Base-by-base conservation (phyloP, 2,329 filamentous ascomycete species). In the Elsinoe arachidis region DNA sequence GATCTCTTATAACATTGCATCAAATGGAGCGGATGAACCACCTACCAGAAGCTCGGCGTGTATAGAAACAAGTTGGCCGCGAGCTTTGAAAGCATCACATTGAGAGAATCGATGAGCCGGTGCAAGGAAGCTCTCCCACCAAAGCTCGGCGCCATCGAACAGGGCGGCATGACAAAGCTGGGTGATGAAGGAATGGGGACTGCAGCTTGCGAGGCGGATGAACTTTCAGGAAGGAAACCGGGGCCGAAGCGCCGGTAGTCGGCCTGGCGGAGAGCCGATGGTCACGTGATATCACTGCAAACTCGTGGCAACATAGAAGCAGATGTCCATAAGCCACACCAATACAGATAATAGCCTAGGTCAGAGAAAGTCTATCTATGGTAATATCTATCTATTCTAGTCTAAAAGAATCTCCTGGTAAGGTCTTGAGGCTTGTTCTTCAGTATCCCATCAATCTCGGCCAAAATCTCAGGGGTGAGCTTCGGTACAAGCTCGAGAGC, bases 401-500 rank as follows among this genome's bases (percentile, higher is more conserved):
- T 43, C 39, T 43, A 43, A 11, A 43, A 59, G 35, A 62, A 63
- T 38, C 62, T 44, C 54, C 33, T 61, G 9, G 47, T 35, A 10
- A 63, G 35, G 44, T 52, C 15, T 46, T n/a, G 46, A 6, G 68
- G 69, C 61, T 70, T 72, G 56, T 70, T 70, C 54, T 61, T 63
- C 52, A 71, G 57, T 7, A 68, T 60, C 14, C 57, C 55, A 56
- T 72, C 70, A 61, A 72, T 70, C 64, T 77, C 74, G 54, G 71
- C 67, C 71, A 79, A 68, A 21, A 75, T 62, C 60, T 74, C 72
- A 6, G 68, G 62, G 23, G 71, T 73, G 63, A 79, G 61, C 61
- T 73, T 72, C 37, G 72, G 69, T 56, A 76, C 63, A 33, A 79
- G 59, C 49, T 68, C 71, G 58, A 80, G 64, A 21, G 75, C 74